phyloP scores from a whole-genome alignment of 176 grass and related monocot species.

The Carex parvula region DNA sequence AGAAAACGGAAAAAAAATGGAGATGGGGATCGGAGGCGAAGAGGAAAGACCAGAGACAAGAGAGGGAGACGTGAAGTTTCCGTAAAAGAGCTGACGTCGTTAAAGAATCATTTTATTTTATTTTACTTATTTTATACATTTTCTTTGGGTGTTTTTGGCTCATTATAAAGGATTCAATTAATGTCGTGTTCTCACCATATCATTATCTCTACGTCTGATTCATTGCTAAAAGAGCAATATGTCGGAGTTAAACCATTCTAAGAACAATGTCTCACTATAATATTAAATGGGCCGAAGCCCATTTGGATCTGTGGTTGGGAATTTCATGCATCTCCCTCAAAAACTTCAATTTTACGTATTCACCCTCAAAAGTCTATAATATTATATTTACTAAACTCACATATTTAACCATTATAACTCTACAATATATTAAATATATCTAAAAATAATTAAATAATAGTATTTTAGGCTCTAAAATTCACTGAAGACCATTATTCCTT shows the following conservation, averaged over 20 bases:
- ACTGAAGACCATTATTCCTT: too few species aligned
- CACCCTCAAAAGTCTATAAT: too few species aligned
- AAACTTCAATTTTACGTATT: too few species aligned
- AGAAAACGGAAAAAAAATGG: not conserved
- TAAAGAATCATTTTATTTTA: not conserved
- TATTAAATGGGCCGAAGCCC: too few species aligned
- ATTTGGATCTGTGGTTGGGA: too few species aligned
- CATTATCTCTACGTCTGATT: not conserved
- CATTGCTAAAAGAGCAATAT: not conserved
- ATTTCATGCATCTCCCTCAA: too few species aligned
- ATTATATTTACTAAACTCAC: too few species aligned
- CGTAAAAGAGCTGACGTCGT: slow-evolving; percentile 9
- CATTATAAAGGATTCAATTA: not conserved
- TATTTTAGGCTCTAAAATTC: too few species aligned
- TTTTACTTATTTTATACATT: not conserved
- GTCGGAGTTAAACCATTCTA: not conserved
- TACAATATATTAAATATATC: too few species aligned
- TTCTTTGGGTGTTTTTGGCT: not conserved
- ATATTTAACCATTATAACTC: too few species aligned
- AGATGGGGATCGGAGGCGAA: slow-evolving; percentile 20
- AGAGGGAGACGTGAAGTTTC: not conserved
- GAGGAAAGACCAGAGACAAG: too few species aligned
- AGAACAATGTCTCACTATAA: not conserved
- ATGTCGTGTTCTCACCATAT: not conserved
- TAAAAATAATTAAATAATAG: too few species aligned